Conservation (phyloP, 768 basidiomycete species). For the Kwoniella bestiolae region DNA sequence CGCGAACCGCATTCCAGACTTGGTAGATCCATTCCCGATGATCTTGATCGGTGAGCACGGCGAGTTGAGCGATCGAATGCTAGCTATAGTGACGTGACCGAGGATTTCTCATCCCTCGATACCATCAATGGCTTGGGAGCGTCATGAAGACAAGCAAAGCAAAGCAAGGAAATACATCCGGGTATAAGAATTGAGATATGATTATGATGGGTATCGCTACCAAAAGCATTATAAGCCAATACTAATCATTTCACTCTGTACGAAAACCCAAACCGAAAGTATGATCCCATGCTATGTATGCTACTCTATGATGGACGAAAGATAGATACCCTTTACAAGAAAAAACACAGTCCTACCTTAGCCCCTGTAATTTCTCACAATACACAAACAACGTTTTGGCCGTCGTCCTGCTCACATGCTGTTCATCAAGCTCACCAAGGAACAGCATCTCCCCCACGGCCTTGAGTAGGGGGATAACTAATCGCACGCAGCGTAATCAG, state of each 20-base stretch:
- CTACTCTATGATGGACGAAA: no score
- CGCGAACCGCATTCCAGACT: no score
- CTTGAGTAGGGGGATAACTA: slow-evolving; percentile 11
- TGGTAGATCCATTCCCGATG: not conserved
- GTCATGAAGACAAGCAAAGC: no score
- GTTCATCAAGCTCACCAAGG: slow-evolving; percentile 15
- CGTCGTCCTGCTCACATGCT: slow-evolving; percentile 19
- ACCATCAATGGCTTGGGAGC: not conserved
- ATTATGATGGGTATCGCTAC: no score
- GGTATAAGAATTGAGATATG: no score
- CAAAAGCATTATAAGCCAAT: no score
- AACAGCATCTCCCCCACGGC: slow-evolving; percentile 20
- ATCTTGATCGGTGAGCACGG: not conserved
- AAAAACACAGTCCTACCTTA: not conserved
- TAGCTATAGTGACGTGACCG: not conserved
- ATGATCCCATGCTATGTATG: no score
- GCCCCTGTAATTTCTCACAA: slow-evolving; percentile 17
- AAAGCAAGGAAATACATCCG: no score
- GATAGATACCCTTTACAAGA: no score
- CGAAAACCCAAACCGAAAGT: no score
- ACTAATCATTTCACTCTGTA: no score
- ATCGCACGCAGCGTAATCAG: not conserved
- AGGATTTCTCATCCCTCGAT: not conserved
- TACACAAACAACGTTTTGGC: slow-evolving; percentile 19
- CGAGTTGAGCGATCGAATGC: not conserved